Evolutionary conservation across 2,329 filamentous ascomycete species (phyloP).

Genomic region (Immersiporthe knoxdaviesiana): DNA sequence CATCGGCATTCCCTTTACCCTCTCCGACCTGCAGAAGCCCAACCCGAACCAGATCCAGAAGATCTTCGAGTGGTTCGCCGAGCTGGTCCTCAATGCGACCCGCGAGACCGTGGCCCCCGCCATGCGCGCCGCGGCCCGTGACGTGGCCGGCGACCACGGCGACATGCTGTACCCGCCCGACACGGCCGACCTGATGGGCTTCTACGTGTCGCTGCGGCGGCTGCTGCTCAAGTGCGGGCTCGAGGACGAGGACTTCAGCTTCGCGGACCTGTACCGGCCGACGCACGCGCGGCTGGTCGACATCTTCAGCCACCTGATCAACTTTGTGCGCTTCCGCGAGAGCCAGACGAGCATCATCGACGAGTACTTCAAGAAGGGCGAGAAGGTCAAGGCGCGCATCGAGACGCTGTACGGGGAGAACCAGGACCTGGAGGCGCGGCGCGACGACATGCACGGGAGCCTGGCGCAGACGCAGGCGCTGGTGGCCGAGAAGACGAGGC

Average conservation of each 20-base stretch:
- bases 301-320: slow-evolving; percentile 97
- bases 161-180: slow-evolving; percentile 81
- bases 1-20: slow-evolving; percentile 87
- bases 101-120: slow-evolving; percentile 92
- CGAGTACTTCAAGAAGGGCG: slow-evolving; percentile 88
- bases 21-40: slow-evolving; percentile 88
- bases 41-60: slow-evolving; percentile 94
- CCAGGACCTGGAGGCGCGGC: slow-evolving; percentile 77
- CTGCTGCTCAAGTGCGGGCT: slow-evolving; percentile 88
- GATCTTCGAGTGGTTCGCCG: slow-evolving; percentile 97
- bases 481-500: slow-evolving; percentile 80
- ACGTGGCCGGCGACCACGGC: slow-evolving; percentile 77
- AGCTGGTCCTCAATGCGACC: slow-evolving; percentile 90
- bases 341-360: slow-evolving; percentile 89
- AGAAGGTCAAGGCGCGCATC: slow-evolving; percentile 83
- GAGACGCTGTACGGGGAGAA: slow-evolving; percentile 85
- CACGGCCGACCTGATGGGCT: slow-evolving; percentile 92
- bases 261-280: slow-evolving; percentile 88
- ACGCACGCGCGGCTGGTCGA: slow-evolving; percentile 89
- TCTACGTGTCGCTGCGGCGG: slow-evolving; percentile 82
- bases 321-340: slow-evolving; percentile 96
- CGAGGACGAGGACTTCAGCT: slow-evolving; percentile 89
- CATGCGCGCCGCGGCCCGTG: slow-evolving; percentile 89
- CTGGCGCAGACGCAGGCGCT: slow-evolving; percentile 79
- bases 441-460: slow-evolving; percentile 81